Conservation (phyloP, 352 stramenopile genomes). For the Phytophthora idaei region DNA sequence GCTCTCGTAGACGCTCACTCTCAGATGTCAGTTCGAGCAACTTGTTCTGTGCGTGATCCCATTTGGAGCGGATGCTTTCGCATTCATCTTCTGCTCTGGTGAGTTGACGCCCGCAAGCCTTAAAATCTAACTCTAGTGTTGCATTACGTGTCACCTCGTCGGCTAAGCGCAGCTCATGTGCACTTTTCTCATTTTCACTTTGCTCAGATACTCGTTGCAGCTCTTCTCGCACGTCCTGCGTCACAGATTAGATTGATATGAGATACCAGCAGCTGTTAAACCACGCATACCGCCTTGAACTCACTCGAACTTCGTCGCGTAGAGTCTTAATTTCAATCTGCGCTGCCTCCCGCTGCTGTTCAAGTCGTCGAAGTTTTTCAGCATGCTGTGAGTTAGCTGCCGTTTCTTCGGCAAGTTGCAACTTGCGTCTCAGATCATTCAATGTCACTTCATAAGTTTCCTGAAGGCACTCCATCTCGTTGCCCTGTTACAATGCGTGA, state of each 20-base stretch:
- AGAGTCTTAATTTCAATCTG: conserved; percentile 68
- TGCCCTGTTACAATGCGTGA: conserved; percentile 37
- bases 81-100: conserved; percentile 52
- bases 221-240: conserved; percentile 60
- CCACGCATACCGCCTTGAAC: background rate
- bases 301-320: conserved; percentile 64
- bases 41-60: conserved; percentile 64
- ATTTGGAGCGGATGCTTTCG: conserved; percentile 53
- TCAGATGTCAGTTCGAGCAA: conserved; percentile 58
- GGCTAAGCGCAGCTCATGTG: conserved; percentile 51
- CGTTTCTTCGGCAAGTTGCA: conserved; percentile 51
- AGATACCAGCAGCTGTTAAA: background rate
- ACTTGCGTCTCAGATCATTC: conserved; percentile 58
- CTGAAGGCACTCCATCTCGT: conserved; percentile 79
- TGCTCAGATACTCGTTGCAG: conserved; percentile 43
- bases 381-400: conserved; percentile 40
- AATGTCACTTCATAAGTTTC: conserved; percentile 69
- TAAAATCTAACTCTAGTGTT: conserved; percentile 64
- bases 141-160: conserved; percentile 51
- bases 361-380: conserved; percentile 55
- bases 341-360: conserved; percentile 59
- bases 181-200: conserved; percentile 43
- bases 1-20: conserved; percentile 62
- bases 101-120: conserved; percentile 53
- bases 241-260: conserved; percentile 1